Evolutionary conservation across 163 green algal species (phyloP).

Genomic region (Volvox carteri): DNA sequence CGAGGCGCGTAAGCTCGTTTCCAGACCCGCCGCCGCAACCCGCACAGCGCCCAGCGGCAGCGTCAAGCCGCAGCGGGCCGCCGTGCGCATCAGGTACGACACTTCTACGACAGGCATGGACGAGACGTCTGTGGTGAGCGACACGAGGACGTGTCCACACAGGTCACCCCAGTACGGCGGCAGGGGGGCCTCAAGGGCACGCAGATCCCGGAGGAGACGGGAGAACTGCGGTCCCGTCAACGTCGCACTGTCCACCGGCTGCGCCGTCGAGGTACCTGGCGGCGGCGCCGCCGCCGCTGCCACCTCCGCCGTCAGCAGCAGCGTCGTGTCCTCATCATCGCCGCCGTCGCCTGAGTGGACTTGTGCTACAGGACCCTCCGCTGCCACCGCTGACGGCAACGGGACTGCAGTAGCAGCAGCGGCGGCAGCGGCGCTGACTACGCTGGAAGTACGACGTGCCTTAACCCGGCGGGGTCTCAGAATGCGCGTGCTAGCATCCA

Average conservation of each 20-base stretch:
- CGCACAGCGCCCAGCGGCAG: not conserved
- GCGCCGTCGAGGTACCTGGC: no score
- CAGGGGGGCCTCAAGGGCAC: not conserved
- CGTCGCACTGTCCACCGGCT: no score
- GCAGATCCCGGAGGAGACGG: slow-evolving; percentile 31
- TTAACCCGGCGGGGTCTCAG: not conserved
- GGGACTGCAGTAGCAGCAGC: not conserved
- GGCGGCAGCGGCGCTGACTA: not conserved
- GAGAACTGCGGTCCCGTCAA: slow-evolving; percentile 27
- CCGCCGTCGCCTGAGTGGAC: no score
- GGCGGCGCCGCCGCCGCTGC: no score
- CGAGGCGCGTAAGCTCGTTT: slow-evolving; percentile 6
- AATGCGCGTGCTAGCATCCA: not conserved
- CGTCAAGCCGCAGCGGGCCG: not conserved
- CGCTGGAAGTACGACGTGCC: not conserved
- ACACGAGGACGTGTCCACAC: not conserved
- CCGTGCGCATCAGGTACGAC: slow-evolving; percentile 10
- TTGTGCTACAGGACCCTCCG: not conserved
- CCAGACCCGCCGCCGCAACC: slow-evolving; percentile 4
- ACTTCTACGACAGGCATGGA: not conserved
- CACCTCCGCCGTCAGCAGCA: no score
- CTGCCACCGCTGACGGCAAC: not conserved
- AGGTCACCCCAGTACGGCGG: not conserved
- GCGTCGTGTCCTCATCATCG: no score
- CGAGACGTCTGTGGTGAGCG: not conserved